These are phyloP conservation scores for Pontederia paniculata DNA, from an alignment of 176 grass and related monocot species.

Conservation along the genomic window DNA sequence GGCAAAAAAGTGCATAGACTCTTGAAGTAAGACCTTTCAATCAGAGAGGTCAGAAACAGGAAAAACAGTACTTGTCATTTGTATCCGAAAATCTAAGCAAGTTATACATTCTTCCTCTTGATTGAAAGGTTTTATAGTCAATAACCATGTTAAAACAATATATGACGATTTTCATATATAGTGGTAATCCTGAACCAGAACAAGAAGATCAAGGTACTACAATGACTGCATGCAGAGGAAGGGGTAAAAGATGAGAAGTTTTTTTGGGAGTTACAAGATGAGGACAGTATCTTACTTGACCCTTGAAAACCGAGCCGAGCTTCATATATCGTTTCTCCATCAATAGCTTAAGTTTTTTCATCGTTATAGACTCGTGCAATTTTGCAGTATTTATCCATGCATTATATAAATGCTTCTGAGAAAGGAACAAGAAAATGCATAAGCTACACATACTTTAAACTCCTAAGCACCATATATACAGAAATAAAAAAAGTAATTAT, in stretches of 20 bases:
- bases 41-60: no score
- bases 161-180: no score
- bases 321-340: constrained; percentile 53
- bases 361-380: constrained; percentile 67
- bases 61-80: no score
- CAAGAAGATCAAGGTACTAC: background rate
- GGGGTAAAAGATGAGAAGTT: no score
- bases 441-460: background rate
- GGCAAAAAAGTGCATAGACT: no score
- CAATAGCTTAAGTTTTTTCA: constrained; percentile 70
- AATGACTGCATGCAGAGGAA: background rate
- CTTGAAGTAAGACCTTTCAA: no score
- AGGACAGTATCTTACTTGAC: constrained; percentile 51
- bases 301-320: constrained; percentile 67
- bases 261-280: no score
- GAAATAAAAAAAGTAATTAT: constrained; percentile 2
- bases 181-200: no score
- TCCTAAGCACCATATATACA: background rate
- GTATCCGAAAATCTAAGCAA: no score
- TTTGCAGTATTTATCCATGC: constrained; percentile 68
- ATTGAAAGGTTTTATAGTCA: no score
- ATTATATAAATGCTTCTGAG: constrained; percentile 80
- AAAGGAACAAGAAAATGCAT: constrained; percentile 4
- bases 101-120: no score
- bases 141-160: no score